Conservation (phyloP, 352 stramenopile species). For the Phytophthora constricta region DNA sequence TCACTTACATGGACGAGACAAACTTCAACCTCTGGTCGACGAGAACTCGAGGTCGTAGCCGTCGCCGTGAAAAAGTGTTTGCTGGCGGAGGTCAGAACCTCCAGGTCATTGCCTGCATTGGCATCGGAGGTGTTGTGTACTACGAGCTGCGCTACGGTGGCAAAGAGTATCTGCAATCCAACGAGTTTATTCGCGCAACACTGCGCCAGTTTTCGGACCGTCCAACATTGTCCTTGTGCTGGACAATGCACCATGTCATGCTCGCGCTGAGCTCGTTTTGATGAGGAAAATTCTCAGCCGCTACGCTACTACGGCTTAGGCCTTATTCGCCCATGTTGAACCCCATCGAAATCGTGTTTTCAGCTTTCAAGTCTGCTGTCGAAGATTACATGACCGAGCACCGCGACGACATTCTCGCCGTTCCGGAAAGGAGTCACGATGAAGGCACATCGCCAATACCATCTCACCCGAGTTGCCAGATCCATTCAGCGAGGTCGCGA, state of each 20-base stretch:
- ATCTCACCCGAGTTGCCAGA: neutral
- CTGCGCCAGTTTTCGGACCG: neutral
- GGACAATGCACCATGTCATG: slow-evolving; percentile 11
- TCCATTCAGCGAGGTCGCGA: neutral
- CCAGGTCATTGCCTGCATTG: slow-evolving; percentile 24
- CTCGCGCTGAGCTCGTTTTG: neutral
- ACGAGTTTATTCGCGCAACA: slow-evolving; percentile 6
- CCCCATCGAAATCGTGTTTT: slow-evolving; percentile 16
- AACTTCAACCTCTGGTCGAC: slow-evolving; percentile 29
- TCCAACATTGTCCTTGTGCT: slow-evolving; percentile 8
- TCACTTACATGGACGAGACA: slow-evolving; percentile 28
- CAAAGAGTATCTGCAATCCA: neutral
- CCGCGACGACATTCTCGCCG: neutral
- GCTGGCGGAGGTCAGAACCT: slow-evolving; percentile 21
- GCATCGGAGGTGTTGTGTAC: slow-evolving; percentile 6
- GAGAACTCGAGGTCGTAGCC: neutral
- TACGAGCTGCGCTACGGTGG: slow-evolving; percentile 10
- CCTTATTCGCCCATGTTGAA: slow-evolving; percentile 4
- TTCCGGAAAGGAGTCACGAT: neutral
- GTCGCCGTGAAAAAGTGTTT: slow-evolving; percentile 3
- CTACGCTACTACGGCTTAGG: neutral
- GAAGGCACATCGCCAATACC: neutral
- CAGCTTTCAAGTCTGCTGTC: neutral
- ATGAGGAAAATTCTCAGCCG: neutral
- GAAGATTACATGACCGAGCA: slow-evolving; percentile 2